Base-by-base conservation (phyloP, 176 grass and related monocot genomes). In the Melocanna baccifera region DNA sequence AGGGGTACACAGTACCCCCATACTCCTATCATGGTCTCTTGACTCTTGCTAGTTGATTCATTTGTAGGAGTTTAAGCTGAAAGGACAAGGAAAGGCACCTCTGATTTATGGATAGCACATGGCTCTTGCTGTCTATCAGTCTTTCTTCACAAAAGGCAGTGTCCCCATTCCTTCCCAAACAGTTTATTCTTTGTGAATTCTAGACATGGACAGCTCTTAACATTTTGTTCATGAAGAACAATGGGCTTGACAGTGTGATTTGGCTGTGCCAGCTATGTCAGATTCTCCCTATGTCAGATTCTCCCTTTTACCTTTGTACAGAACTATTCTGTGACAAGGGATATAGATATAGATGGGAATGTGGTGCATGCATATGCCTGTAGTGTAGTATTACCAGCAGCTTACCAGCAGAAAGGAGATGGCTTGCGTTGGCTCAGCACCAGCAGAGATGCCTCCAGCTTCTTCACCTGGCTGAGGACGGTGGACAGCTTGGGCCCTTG, bases 401-500 rank as follows among this genome's bases (percentile, higher is more conserved):
- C 19, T 83, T 92, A 95, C 93, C 93, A 93, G 79, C 83, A 93
- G 75, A 91, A 93, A 66, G 89, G 81, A 13, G 91, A 93, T 0
- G 89, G 84, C 89, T 88, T 96, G 84, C 79, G 75, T 58, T 93
- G 91, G 77, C 91, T 91, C 73, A 96, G 80, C 40, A 93, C 94
- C 11, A 96, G 86, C 85, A 91, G 88, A 45, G 94, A 93, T 3
- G 91, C 91, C 73, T 93, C 94, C 88, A 96, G 79, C 91, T 96
- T 96, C 91, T 91, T 93, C 64, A 93, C 94, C 86, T 96, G 94
- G 80, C 85, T 93, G 13, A 96, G 91, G 13, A 96, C 77, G 66
- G 94, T 93, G 71, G 46, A 6, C 53, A 96, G 77, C 87, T 91
- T 88, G 81, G 91, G 86, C 45, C 94, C 91, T 37, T 91, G 91